Evolutionary conservation across 129 eudicot genomes (phyloP), one percentile per base, ranked within the genome.

Genomic region (Tagetes patula): DNA sequence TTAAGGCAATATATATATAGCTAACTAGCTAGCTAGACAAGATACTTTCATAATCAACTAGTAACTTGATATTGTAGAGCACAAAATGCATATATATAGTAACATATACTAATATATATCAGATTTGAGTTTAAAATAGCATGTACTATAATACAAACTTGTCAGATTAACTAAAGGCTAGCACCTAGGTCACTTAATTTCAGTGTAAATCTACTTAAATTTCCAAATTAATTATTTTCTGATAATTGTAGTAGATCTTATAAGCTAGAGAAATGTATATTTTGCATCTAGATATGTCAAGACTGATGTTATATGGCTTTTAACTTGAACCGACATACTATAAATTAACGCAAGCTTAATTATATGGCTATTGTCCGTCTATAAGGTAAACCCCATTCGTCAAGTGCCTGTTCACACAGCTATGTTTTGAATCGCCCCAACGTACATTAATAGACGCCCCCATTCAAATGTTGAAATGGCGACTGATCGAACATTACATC

Each of bases 31-130:
- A 45, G 45, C 49, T 45, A 36, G 67, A 66, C 31, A 46, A 43
- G 33, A 75, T 54, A 55, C 8, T 54, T 75, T 65, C 59, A 13
- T 11, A 65, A 52, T 41, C 42, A 10, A 38, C 13, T 53, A 46
- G 10, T 53, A 65, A 43, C 33, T 67, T 49, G 50, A 30, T 59
- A 36, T 75, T 56, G 40, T 40, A 52, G 13, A 63, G 59, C 58
- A 75, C 49, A 5, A 27, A 63, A 50, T 55, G 47, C 43, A 48
- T 36, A 37, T 0, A 54, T 38, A 30, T 49, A 34, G 32, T 54
- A 8, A 55, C 42, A 41, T 10, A 33, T 20, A 20, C 27, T 20
- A 40, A 3, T 40, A 8, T 48, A 47, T 47, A 47, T 47, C 53
- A 46, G 12, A 12, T 49, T 11, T 11, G 55, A 49, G 13, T 49